phyloP scores from a whole-genome alignment of 2,329 filamentous ascomycete genomes.

The Lachnellula subtilissima region DNA sequence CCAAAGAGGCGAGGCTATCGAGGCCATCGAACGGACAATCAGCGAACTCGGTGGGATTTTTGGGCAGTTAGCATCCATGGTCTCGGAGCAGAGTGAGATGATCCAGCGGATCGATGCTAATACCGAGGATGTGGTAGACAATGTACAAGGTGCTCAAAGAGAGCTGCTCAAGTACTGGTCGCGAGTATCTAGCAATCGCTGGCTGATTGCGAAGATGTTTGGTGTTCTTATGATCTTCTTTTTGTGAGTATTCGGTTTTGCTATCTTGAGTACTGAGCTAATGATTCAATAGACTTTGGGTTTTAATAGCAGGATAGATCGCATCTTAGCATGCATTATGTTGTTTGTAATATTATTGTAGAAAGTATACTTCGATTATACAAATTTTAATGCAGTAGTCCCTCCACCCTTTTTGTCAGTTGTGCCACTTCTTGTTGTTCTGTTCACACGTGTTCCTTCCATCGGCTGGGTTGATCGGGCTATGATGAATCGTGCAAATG shows the following conservation, averaged over 20 bases:
- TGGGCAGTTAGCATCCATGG: slow-evolving; percentile 92
- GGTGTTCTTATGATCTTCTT: slow-evolving; percentile 94
- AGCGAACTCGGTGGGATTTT: slow-evolving; percentile 89
- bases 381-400: slow-evolving; percentile 3
- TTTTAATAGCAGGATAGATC: slow-evolving; percentile 24
- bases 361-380: slow-evolving; percentile 1
- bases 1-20: slow-evolving; percentile 90
- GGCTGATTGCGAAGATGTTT: slow-evolving; percentile 86
- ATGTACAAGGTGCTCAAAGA: slow-evolving; percentile 92
- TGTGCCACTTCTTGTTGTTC: neutral
- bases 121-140: slow-evolving; percentile 96
- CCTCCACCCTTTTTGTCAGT: neutral
- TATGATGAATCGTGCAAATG: neutral
- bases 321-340: neutral
- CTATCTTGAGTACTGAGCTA: slow-evolving; percentile 1
- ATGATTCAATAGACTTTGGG: slow-evolving; percentile 25
- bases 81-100: slow-evolving; percentile 95
- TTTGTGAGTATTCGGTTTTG: slow-evolving; percentile 43
- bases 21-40: slow-evolving; percentile 94
- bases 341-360: slow-evolving; percentile 13
- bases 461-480: neutral
- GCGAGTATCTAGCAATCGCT: slow-evolving; percentile 87
- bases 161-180: slow-evolving; percentile 97
- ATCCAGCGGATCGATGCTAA: slow-evolving; percentile 96
- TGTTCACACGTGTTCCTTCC: neutral